A percentile compares a stretch with the other conserved stretches of the same genome.
Evolutionary conservation across 108 stramenopile species (phyloP).

Genomic region (Cyclotella cryptica): DNA sequence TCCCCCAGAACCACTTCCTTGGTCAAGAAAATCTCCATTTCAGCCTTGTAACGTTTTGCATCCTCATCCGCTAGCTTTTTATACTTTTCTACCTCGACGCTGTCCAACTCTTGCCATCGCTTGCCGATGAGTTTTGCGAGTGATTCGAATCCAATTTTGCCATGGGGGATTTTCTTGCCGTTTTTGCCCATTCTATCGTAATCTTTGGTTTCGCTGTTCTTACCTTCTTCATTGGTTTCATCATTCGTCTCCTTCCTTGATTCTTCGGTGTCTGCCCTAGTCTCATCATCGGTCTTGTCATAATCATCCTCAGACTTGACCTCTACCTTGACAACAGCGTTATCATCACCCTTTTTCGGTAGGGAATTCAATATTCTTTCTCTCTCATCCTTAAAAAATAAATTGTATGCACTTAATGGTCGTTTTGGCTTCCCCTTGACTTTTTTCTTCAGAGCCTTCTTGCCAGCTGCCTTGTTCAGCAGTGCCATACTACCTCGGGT

Average conservation of each 20-base stretch:
- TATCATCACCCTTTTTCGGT: conserved; percentile 5
- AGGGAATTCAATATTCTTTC: conserved; percentile 41
- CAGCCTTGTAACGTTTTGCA: conserved; percentile 71
- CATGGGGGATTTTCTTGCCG: conserved; percentile 57
- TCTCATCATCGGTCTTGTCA: conserved; percentile 4
- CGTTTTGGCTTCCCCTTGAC: conserved; percentile 70
- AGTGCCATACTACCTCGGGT: background rate
- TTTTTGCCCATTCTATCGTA: conserved; percentile 37
- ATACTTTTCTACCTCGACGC: conserved; percentile 61
- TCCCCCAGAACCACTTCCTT: conserved; percentile 20
- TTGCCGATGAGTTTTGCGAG: conserved; percentile 74
- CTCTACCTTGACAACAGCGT: background rate
- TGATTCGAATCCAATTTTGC: conserved; percentile 83
- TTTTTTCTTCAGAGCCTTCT: conserved; percentile 50
- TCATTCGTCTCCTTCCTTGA: conserved; percentile 23
- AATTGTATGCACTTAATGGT: conserved; percentile 67
- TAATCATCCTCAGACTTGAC: conserved; percentile 32
- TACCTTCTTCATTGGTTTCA: conserved; percentile 40
- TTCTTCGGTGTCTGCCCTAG: conserved; percentile 26
- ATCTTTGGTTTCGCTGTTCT: conserved; percentile 12
- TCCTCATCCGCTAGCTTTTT: conserved; percentile 70
- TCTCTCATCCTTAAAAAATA: conserved; percentile 40
- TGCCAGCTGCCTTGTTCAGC: background rate
- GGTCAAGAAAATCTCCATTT: conserved; percentile 69
- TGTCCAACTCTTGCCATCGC: conserved; percentile 70